These are phyloP conservation scores for Serendipita sp. DNA, from an alignment of 768 basidiomycete genomes.

Conservation along the genomic window DNA sequence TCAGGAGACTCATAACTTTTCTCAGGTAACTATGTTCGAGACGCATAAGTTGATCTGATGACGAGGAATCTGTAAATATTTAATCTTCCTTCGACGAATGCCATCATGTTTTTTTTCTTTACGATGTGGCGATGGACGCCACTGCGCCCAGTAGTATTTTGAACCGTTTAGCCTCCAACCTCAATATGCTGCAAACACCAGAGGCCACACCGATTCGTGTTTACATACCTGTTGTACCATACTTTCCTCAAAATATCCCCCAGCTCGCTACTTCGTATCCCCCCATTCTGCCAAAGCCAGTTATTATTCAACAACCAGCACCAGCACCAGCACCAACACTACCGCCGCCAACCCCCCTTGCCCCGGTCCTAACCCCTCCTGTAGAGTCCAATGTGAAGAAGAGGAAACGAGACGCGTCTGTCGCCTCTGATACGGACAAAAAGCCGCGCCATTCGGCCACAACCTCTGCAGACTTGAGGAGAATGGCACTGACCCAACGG, in stretches of 20 bases:
- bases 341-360: neutral
- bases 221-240: no score
- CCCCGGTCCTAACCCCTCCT: neutral
- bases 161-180: neutral
- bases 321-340: neutral
- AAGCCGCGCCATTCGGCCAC: neutral
- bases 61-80: neutral
- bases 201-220: neutral
- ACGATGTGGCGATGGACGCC: neutral
- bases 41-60: conserved; percentile 20
- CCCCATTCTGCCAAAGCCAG: neutral
- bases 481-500: neutral
- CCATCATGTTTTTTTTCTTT: neutral
- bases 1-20: neutral
- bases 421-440: neutral
- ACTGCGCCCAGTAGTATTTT: neutral
- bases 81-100: no score
- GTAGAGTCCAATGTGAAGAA: neutral
- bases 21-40: conserved; percentile 30
- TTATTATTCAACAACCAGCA: no score
- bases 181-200: neutral
- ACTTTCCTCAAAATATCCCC: neutral
- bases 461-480: neutral
- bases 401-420: neutral
- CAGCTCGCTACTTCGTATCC: neutral